A percentile compares a stretch with the other conserved stretches of the same genome.
Conservation (phyloP, 2,329 filamentous ascomycete genomes). For the Zarea fungicola region DNA sequence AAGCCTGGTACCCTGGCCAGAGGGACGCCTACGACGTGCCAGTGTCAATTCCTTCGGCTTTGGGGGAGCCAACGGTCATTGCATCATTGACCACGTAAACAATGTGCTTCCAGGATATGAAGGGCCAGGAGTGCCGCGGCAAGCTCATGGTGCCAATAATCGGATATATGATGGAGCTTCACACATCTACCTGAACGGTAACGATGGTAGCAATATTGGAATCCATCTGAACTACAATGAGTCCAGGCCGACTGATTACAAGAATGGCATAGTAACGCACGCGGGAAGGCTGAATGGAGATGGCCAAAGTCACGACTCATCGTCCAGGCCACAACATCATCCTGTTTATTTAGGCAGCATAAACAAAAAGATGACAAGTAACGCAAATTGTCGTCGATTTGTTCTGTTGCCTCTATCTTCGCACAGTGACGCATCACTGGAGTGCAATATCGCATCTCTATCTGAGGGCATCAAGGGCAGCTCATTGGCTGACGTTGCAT, state of each 20-base stretch:
- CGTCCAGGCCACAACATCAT: too few species aligned
- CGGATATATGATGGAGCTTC: too few species aligned
- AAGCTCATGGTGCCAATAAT: neutral
- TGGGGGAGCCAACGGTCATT: neutral
- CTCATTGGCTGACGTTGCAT: neutral
- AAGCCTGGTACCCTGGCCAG: constrained; percentile 6
- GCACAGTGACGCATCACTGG: neutral
- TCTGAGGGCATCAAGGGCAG: neutral
- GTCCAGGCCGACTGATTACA: too few species aligned
- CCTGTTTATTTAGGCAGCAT: too few species aligned
- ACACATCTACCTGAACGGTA: too few species aligned
- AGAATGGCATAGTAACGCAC: too few species aligned
- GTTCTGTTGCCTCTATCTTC: neutral
- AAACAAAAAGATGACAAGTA: neutral
- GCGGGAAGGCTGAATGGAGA: too few species aligned
- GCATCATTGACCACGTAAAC: neutral
- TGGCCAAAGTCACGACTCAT: too few species aligned
- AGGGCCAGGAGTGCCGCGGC: neutral
- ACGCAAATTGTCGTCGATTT: neutral
- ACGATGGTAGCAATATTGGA: too few species aligned
- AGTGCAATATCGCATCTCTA: neutral
- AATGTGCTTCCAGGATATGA: neutral
- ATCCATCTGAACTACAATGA: too few species aligned
- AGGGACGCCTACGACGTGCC: neutral
- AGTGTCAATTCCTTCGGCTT: neutral